Evolutionary conservation across 805 yeast genomes (phyloP).

Genomic region (Tanozyma kutaoensis): DNA sequence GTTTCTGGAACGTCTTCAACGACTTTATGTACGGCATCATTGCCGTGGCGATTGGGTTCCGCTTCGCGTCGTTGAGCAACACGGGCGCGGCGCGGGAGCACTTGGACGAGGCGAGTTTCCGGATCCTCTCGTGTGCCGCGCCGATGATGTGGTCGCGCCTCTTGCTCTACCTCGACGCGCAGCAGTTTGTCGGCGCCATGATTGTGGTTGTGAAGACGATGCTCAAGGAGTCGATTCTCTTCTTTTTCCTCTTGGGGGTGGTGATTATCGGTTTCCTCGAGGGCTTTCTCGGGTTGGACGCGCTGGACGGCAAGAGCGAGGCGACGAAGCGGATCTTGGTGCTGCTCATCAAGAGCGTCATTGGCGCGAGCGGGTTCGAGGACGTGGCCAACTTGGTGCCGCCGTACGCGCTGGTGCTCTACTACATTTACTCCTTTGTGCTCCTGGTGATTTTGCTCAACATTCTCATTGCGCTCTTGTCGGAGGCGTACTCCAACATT

Average conservation of each 20-base stretch:
- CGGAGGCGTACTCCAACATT: constrained; percentile 72
- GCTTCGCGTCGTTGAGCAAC: constrained; percentile 26
- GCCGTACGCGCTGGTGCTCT: constrained; percentile 74
- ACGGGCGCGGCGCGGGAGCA: constrained; percentile 10
- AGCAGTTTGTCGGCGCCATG: constrained; percentile 78
- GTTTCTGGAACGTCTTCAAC: constrained; percentile 72
- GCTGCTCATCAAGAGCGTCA: constrained; percentile 55
- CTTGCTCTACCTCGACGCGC: constrained; percentile 63
- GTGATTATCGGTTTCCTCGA: constrained; percentile 74
- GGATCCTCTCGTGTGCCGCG: constrained; percentile 66
- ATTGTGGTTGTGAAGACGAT: constrained; percentile 71
- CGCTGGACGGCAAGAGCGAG: constrained; percentile 75
- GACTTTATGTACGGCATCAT: constrained; percentile 52
- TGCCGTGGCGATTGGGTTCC: constrained; percentile 36
- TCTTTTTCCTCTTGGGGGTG: constrained; percentile 59
- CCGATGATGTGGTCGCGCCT: constrained; percentile 82
- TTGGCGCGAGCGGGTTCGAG: constrained; percentile 63
- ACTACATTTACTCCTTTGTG: constrained; percentile 65
- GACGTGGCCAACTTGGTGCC: constrained; percentile 64
- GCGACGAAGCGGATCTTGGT: constrained; percentile 52
- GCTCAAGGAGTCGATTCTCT: constrained; percentile 79
- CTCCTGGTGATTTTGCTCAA: constrained; percentile 67
- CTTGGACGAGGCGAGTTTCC: constrained; percentile 48
- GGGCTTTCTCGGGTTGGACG: constrained; percentile 78
- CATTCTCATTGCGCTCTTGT: constrained; percentile 72